These are phyloP conservation scores for Yamadazyma atmosphaerica DNA, from an alignment of 1,139 yeast genomes.

Conservation along the genomic window DNA sequence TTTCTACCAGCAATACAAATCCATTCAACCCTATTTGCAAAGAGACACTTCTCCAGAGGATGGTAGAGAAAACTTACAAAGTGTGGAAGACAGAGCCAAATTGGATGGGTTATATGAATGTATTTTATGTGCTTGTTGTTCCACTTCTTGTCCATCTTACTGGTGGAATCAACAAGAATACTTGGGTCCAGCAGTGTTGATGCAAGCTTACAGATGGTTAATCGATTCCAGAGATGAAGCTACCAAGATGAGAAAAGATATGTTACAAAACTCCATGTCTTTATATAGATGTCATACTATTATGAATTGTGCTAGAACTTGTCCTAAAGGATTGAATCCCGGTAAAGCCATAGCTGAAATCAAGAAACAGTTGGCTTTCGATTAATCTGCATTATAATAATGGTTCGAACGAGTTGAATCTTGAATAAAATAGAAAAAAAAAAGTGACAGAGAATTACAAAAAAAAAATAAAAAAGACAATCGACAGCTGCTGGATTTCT, in stretches of 20 bases:
- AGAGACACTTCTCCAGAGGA: slow-evolving; percentile 79
- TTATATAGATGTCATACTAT: slow-evolving; percentile 98
- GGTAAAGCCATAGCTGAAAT: slow-evolving; percentile 97
- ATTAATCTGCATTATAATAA: slow-evolving; percentile 29
- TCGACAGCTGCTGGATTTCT: neutral
- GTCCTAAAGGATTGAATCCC: slow-evolving; percentile 99
- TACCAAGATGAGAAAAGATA: slow-evolving; percentile 72
- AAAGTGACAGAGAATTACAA: neutral
- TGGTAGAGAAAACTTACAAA: slow-evolving; percentile 91
- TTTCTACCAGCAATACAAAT: slow-evolving; percentile 97
- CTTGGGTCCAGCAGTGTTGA: slow-evolving; percentile 96
- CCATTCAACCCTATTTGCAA: slow-evolving; percentile 95
- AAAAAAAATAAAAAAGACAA: neutral
- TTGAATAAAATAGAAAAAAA: neutral
- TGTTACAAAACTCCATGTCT: slow-evolving; percentile 96
- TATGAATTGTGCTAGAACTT: slow-evolving; percentile 96
- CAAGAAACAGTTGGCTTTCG: slow-evolving; percentile 88
- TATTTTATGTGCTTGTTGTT: slow-evolving; percentile 97
- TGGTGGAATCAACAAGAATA: slow-evolving; percentile 99
- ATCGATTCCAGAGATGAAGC: slow-evolving; percentile 97
- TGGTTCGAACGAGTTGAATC: neutral
- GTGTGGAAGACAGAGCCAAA: slow-evolving; percentile 92
- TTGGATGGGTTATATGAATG: slow-evolving; percentile 97
- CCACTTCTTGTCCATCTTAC: slow-evolving; percentile 98
- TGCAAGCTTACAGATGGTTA: slow-evolving; percentile 99